Conservation (phyloP, 2,329 filamentous ascomycete genomes). For the Fusarium brachygibbosum region DNA sequence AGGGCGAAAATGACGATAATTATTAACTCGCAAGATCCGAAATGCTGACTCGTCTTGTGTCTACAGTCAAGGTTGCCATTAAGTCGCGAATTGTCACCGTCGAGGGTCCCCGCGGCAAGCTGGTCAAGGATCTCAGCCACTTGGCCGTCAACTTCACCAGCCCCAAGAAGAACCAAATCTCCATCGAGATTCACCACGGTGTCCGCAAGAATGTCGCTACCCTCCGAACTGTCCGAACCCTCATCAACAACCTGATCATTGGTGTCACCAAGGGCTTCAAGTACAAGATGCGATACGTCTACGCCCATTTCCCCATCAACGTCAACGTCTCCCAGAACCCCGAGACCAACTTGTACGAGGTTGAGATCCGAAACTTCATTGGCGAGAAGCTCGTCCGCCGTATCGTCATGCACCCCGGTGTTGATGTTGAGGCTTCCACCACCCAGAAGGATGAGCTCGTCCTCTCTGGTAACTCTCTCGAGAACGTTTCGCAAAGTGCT, state of each 20-base stretch:
- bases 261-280: slow-evolving; percentile 99
- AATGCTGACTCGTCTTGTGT: slow-evolving; percentile 50
- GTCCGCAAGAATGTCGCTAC: slow-evolving; percentile 97
- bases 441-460: slow-evolving; percentile 98
- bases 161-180: slow-evolving; percentile 87
- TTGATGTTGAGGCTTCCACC: slow-evolving; percentile 90
- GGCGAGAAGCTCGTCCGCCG: slow-evolving; percentile 99
- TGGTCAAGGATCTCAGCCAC: slow-evolving; percentile 96
- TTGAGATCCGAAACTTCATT: slow-evolving; percentile 99
- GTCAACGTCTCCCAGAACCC: slow-evolving; percentile 98
- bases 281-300: slow-evolving; percentile 99
- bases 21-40: slow-evolving; percentile 16
- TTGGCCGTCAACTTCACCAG: slow-evolving; percentile 95
- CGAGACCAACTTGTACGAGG: slow-evolving; percentile 88
- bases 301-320: slow-evolving; percentile 99
- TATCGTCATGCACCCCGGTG: slow-evolving; percentile 89
- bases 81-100: slow-evolving; percentile 97
- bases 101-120: slow-evolving; percentile 97
- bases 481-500: slow-evolving; percentile 96
- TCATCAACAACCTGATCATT: slow-evolving; percentile 99
- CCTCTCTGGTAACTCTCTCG: slow-evolving; percentile 92
- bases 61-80: slow-evolving; percentile 94
- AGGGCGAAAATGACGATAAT: slow-evolving; percentile 7
- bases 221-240: slow-evolving; percentile 95
- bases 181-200: slow-evolving; percentile 99